Evolutionary conservation across 1,139 yeast genomes (phyloP).

Genomic region (Scheffersomyces segobiensis): DNA sequence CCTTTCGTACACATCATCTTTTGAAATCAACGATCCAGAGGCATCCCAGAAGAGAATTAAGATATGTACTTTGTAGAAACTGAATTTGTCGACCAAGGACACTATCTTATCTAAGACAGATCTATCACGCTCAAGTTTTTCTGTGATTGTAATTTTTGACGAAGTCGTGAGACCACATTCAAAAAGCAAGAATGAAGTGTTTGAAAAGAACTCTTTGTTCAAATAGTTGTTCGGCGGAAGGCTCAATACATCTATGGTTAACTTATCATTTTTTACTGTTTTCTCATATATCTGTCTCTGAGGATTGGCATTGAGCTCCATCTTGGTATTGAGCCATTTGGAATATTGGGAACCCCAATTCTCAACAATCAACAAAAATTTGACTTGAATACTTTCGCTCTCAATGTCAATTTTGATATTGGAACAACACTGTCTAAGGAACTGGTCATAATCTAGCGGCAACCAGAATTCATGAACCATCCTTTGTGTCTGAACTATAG

Average conservation of each 20-base stretch:
- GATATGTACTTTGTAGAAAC: constrained; percentile 36
- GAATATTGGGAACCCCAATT: constrained; percentile 44
- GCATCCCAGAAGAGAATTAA: constrained; percentile 43
- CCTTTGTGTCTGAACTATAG: constrained; percentile 26
- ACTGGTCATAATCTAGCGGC: constrained; percentile 33
- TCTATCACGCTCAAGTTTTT: constrained; percentile 37
- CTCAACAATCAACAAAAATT: constrained; percentile 44
- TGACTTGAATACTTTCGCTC: constrained; percentile 20
- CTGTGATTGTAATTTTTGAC: constrained; percentile 17
- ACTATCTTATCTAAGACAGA: constrained; percentile 38
- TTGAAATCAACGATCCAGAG: constrained; percentile 17
- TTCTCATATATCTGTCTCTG: constrained; percentile 30
- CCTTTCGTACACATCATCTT: constrained; percentile 16
- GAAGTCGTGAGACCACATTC: constrained; percentile 44
- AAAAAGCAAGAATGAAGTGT: constrained; percentile 41
- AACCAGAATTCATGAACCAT: constrained; percentile 42
- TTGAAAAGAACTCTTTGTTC: constrained; percentile 36
- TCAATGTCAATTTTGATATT: constrained; percentile 24
- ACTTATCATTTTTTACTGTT: constrained; percentile 20
- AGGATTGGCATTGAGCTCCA: constrained; percentile 30
- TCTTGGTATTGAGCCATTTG: constrained; percentile 48
- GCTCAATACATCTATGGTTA: constrained; percentile 30
- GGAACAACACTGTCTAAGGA: constrained; percentile 22
- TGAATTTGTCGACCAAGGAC: constrained; percentile 35
- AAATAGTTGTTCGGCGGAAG: constrained; percentile 39